These are phyloP conservation scores for Mortierella alpina DNA, from an alignment of 192 early-diverging fungal species.

Conservation along the genomic window DNA sequence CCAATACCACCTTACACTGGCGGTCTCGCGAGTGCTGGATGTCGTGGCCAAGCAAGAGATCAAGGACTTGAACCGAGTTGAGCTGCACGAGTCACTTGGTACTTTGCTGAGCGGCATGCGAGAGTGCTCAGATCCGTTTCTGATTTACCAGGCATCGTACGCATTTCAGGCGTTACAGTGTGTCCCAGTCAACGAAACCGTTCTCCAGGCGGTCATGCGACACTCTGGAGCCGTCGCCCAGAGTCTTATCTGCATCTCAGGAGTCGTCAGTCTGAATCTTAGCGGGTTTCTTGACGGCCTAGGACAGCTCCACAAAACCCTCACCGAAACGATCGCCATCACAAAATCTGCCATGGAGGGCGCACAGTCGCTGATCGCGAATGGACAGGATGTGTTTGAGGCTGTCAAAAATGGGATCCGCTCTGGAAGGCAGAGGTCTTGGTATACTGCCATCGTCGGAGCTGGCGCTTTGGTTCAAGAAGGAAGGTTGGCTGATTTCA, in stretches of 20 bases:
- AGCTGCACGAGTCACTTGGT: not conserved
- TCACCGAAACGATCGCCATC: too few species aligned
- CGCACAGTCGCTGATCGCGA: not conserved
- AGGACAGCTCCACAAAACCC: too few species aligned
- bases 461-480: not conserved
- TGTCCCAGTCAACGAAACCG: conserved; percentile 1
- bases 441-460: conserved; percentile 6
- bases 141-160: too few species aligned
- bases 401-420: not conserved
- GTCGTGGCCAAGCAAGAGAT: conserved; percentile 11
- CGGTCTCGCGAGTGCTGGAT: conserved; percentile 10
- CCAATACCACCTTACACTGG: not conserved
- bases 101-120: too few species aligned
- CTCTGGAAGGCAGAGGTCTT: not conserved
- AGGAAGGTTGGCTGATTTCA: conserved; percentile 7
- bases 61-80: conserved; percentile 1
- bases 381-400: not conserved
- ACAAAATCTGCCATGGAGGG: too few species aligned
- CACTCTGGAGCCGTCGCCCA: not conserved
- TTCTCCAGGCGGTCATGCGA: too few species aligned
- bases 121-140: too few species aligned
- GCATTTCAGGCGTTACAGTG: too few species aligned
- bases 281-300: not conserved
- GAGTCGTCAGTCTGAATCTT: too few species aligned
- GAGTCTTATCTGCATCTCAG: not conserved